Evolutionary conservation across 768 basidiomycete genomes (phyloP).

Genomic region (Exsudoporus frostii): DNA sequence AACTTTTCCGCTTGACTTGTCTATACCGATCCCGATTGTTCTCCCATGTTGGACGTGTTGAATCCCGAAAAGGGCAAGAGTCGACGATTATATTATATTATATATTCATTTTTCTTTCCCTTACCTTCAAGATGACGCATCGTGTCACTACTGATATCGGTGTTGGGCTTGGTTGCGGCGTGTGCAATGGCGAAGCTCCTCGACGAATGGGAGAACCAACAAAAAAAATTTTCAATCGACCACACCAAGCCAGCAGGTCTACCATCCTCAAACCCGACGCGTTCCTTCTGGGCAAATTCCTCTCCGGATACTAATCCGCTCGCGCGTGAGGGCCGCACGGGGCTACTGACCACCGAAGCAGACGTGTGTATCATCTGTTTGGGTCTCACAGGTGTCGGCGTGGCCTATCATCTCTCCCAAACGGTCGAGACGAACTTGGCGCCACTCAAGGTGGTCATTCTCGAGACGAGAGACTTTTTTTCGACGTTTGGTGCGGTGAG

Average conservation of each 20-base stretch:
- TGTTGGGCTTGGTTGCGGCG: too few species aligned
- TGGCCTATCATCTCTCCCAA: conserved; percentile 68
- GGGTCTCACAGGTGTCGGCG: conserved; percentile 73
- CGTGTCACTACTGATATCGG: not conserved
- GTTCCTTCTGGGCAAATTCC: conserved; percentile 69
- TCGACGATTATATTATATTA: too few species aligned
- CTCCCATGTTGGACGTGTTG: too few species aligned
- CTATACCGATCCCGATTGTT: too few species aligned
- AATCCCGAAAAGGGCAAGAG: too few species aligned
- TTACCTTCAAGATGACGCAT: not conserved
- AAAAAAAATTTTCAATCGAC: too few species aligned
- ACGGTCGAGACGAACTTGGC: conserved; percentile 5
- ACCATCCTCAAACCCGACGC: conserved; percentile 63
- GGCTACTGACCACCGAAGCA: too few species aligned
- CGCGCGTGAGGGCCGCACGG: conserved; percentile 62
- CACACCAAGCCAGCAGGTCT: conserved; percentile 34
- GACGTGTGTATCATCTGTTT: conserved; percentile 80
- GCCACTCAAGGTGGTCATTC: conserved; percentile 49
- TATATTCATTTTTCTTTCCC: not conserved
- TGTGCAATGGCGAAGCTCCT: too few species aligned
- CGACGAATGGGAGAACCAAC: too few species aligned
- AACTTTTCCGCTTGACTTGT: too few species aligned
- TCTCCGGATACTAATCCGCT: conserved; percentile 60
- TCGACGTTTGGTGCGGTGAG: not conserved
- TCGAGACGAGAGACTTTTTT: too few species aligned